These are phyloP conservation scores for Backusella parvicylindrica DNA, from an alignment of 192 early-diverging fungal species.

Conservation along the genomic window DNA sequence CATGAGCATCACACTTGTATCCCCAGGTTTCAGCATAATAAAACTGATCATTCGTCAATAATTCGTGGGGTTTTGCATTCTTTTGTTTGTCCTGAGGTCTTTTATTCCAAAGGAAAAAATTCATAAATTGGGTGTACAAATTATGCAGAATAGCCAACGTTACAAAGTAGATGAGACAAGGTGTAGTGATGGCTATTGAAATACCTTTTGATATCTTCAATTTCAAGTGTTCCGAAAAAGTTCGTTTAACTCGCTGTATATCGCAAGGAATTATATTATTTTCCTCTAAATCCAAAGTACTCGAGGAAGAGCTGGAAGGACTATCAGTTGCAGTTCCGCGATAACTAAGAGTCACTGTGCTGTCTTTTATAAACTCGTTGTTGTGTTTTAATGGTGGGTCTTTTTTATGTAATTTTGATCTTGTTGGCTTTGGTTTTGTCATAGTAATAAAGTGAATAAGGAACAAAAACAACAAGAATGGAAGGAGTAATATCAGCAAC, in stretches of 20 bases:
- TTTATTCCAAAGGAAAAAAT: neutral
- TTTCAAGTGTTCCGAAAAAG: neutral
- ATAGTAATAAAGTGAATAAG: neutral
- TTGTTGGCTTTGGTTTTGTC: neutral
- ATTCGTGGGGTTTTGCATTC: neutral
- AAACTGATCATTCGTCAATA: slow-evolving; percentile 15
- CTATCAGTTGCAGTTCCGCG: neutral
- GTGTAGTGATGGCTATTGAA: neutral
- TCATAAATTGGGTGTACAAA: neutral
- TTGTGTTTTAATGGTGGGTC: neutral
- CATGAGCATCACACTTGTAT: slow-evolving; percentile 9
- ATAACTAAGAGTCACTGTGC: neutral
- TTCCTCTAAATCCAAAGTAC: neutral
- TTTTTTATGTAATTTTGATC: neutral
- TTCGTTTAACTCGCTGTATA: neutral
- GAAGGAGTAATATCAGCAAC: neutral
- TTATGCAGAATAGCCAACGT: neutral
- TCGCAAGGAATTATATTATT: neutral
- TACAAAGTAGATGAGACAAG: neutral
- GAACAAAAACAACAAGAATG: neutral
- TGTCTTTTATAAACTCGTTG: neutral
- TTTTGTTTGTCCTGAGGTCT: neutral
- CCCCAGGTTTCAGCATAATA: slow-evolving; percentile 28
- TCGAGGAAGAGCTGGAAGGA: neutral
- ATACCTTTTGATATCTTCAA: neutral